A percentile compares a stretch with the other conserved stretches of the same genome.
These are phyloP conservation scores for Nothomitra cinnamomea DNA, from an alignment of 2,329 filamentous ascomycete species.

Conservation along the genomic window DNA sequence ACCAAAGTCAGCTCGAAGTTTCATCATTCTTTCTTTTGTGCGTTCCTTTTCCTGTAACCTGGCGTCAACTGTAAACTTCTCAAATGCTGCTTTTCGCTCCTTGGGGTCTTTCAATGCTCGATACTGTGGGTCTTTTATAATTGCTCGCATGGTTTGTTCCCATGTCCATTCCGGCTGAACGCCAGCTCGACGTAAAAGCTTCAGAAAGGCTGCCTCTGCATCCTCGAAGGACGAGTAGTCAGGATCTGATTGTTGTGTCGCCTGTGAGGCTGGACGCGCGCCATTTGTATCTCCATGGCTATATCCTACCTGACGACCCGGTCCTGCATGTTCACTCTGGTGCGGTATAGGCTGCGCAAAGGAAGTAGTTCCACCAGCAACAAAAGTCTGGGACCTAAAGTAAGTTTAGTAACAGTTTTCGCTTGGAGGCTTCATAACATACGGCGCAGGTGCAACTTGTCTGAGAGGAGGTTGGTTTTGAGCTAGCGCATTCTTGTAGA, in stretches of 20 bases:
- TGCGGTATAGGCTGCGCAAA: constrained; percentile 27
- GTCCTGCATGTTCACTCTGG: constrained; percentile 27
- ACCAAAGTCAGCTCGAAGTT: constrained; percentile 83
- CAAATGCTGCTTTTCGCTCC: constrained; percentile 78
- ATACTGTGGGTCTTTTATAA: constrained; percentile 83
- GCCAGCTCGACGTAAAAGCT: constrained; percentile 67
- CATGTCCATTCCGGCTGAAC: constrained; percentile 87
- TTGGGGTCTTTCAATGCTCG: constrained; percentile 83
- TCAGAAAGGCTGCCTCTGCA: constrained; percentile 83
- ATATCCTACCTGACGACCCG: constrained; percentile 31
- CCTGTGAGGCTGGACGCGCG: constrained; percentile 21
- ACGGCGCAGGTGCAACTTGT: constrained; percentile 29
- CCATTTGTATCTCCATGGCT: constrained; percentile 25
- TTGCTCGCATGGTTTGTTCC: constrained; percentile 73
- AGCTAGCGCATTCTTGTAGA: constrained; percentile 58
- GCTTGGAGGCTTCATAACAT: constrained; percentile 15
- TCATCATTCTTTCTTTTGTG: constrained; percentile 80
- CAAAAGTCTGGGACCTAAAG: constrained; percentile 33
- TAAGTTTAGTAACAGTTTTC: constrained; percentile 1
- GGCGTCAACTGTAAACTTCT: constrained; percentile 86
- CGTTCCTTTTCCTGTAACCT: constrained; percentile 85
- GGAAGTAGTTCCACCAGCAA: constrained; percentile 36
- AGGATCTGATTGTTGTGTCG: constrained; percentile 40
- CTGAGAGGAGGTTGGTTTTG: constrained; percentile 30
- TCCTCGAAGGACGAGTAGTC: constrained; percentile 70